phyloP scores from a whole-genome alignment of 306 rosid genomes.

The Quercus berberidifolia region DNA sequence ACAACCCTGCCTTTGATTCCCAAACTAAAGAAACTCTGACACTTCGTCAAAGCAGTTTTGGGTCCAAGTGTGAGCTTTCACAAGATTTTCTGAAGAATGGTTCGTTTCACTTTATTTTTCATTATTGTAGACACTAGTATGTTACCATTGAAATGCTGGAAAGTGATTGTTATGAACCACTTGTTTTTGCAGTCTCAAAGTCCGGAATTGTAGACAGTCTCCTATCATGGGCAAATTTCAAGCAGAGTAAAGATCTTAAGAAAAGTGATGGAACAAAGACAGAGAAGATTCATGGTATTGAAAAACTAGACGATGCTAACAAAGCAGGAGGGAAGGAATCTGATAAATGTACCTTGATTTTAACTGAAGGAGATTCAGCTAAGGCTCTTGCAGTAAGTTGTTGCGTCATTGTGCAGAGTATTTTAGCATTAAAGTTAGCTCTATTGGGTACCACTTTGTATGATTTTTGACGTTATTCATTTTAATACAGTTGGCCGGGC shows the following conservation, averaged over 20 bases:
- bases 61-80: conserved; percentile 81
- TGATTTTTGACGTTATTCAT: too few relatives aligned
- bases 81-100: conserved; percentile 77
- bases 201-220: conserved; percentile 88
- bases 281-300: conserved; percentile 71
- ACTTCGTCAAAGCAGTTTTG: conserved; percentile 75
- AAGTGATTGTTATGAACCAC: not conserved
- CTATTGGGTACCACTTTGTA: too few relatives aligned
- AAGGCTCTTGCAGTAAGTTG: too few relatives aligned
- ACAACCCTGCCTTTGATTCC: conserved; percentile 96
- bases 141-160: not conserved
- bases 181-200: conserved; percentile 55
- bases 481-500: too few relatives aligned
- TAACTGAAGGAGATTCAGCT: too few relatives aligned
- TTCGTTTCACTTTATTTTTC: conserved; percentile 13
- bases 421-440: too few relatives aligned
- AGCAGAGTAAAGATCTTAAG: conserved; percentile 82
- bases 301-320: conserved; percentile 64
- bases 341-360: too few relatives aligned
- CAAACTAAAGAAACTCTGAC: conserved; percentile 96
- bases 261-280: conserved; percentile 94
- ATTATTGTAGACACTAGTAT: not conserved
- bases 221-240: conserved; percentile 91
- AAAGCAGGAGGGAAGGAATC: too few relatives aligned
- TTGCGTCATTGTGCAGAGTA: too few relatives aligned